These are phyloP conservation scores for Tolypocladium nubicola DNA, from an alignment of 2,329 filamentous ascomycete species.

Conservation along the genomic window DNA sequence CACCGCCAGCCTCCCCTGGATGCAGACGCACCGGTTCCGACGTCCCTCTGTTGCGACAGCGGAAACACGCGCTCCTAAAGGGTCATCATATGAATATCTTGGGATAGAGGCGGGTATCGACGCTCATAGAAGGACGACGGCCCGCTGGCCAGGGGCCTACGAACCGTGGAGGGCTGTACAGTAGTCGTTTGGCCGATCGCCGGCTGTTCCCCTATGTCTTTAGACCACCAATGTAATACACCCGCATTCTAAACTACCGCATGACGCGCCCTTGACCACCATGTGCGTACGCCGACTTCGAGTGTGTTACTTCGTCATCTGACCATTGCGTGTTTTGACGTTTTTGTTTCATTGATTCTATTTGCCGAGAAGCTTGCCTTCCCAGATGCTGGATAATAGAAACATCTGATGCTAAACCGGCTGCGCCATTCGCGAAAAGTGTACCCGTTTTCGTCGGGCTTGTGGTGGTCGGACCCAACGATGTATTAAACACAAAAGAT, in stretches of 20 bases:
- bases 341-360: slow-evolving; percentile 4
- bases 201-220: background rate
- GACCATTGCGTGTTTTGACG: background rate
- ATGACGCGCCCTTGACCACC: background rate
- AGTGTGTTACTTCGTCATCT: background rate
- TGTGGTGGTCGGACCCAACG: slow-evolving; percentile 11
- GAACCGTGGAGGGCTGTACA: background rate
- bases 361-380: slow-evolving; percentile 2
- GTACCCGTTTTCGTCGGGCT: slow-evolving; percentile 15
- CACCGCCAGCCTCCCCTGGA: background rate
- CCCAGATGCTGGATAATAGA: slow-evolving; percentile 10
- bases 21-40: background rate
- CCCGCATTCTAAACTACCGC: background rate
- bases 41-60: background rate
- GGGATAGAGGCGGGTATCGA: background rate
- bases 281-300: background rate
- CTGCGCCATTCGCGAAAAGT: slow-evolving; percentile 22
- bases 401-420: slow-evolving; percentile 23
- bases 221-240: background rate
- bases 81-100: background rate
- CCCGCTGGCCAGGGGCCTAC: background rate
- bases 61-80: background rate
- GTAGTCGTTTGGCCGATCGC: background rate
- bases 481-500: slow-evolving; percentile 22
- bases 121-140: background rate